Evolutionary conservation across 129 eudicot species (phyloP).

Genomic region (Flaveria robusta): DNA sequence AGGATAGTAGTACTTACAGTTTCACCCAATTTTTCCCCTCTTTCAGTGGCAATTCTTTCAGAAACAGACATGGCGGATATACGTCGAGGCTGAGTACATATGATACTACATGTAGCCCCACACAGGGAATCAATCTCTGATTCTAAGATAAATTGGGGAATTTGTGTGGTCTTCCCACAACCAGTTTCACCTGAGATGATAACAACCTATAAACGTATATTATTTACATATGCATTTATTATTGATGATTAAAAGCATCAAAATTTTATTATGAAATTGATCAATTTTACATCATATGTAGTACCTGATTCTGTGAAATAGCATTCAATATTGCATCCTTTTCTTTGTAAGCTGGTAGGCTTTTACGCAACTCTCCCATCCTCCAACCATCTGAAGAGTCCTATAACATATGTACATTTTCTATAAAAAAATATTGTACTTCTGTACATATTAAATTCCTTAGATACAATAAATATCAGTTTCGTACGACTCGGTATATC

Average conservation of each 20-base stretch:
- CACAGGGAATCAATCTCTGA: conserved; percentile 66
- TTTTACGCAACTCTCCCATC: conserved; percentile 74
- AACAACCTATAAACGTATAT: conserved; percentile 60
- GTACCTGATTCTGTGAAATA: conserved; percentile 77
- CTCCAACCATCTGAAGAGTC: conserved; percentile 75
- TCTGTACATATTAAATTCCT: conserved; percentile 1
- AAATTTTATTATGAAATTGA: neutral
- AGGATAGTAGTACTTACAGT: conserved; percentile 55
- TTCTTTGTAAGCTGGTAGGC: conserved; percentile 91
- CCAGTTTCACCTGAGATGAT: conserved; percentile 99
- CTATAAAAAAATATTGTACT: conserved; percentile 21
- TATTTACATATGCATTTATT: neutral
- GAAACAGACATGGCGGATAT: conserved; percentile 98
- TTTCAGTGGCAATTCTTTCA: conserved; percentile 91
- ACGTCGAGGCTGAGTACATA: conserved; percentile 96
- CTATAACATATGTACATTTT: conserved; percentile 43
- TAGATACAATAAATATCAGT: neutral
- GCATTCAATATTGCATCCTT: conserved; percentile 77
- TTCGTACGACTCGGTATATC: neutral
- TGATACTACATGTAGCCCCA: conserved; percentile 83
- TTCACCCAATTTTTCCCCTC: conserved; percentile 91
- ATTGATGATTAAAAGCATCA: conserved; percentile 12
- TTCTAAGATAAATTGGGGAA: conserved; percentile 94
- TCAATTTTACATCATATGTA: conserved; percentile 8
- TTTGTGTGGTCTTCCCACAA: conserved; percentile 98